These are phyloP conservation scores for Boletus patriciae DNA, from an alignment of 768 basidiomycete species.

Conservation along the genomic window DNA sequence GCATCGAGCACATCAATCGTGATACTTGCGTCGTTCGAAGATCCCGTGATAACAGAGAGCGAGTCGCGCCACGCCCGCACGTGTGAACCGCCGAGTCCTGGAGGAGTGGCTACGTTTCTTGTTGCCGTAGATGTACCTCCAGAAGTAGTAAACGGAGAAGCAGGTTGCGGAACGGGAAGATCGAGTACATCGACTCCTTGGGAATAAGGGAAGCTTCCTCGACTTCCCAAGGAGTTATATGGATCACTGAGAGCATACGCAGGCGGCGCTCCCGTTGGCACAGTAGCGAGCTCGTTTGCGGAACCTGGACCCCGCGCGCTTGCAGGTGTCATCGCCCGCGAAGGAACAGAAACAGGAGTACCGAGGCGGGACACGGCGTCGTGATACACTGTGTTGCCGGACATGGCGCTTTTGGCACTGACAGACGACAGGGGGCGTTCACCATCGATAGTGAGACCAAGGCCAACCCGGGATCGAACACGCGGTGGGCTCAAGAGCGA, in stretches of 20 bases:
- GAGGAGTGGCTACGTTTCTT: slow-evolving; percentile 30
- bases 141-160: slow-evolving; percentile 48
- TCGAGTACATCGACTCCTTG: slow-evolving; percentile 50
- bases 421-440: slow-evolving; percentile 57
- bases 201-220: slow-evolving; percentile 28
- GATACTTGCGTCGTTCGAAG: slow-evolving; percentile 34
- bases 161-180: slow-evolving; percentile 56
- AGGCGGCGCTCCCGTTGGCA: slow-evolving; percentile 30
- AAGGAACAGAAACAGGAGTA: slow-evolving; percentile 44
- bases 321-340: slow-evolving; percentile 49
- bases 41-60: slow-evolving; percentile 33
- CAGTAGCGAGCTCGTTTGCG: slow-evolving; percentile 10
- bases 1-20: slow-evolving; percentile 67
- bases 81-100: slow-evolving; percentile 38
- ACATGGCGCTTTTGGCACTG: slow-evolving; percentile 53
- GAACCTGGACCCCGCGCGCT: slow-evolving; percentile 23
- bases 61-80: slow-evolving; percentile 38
- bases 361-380: slow-evolving; percentile 53
- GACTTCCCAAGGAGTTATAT: slow-evolving; percentile 27
- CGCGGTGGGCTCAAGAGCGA: slow-evolving; percentile 33
- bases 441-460: slow-evolving; percentile 42
- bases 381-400: slow-evolving; percentile 60
- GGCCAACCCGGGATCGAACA: slow-evolving; percentile 30
- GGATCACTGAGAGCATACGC: slow-evolving; percentile 34
- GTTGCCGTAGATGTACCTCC: slow-evolving; percentile 32